These are phyloP conservation scores for Gautieria morchelliformis DNA, from an alignment of 768 basidiomycete genomes.

Conservation along the genomic window DNA sequence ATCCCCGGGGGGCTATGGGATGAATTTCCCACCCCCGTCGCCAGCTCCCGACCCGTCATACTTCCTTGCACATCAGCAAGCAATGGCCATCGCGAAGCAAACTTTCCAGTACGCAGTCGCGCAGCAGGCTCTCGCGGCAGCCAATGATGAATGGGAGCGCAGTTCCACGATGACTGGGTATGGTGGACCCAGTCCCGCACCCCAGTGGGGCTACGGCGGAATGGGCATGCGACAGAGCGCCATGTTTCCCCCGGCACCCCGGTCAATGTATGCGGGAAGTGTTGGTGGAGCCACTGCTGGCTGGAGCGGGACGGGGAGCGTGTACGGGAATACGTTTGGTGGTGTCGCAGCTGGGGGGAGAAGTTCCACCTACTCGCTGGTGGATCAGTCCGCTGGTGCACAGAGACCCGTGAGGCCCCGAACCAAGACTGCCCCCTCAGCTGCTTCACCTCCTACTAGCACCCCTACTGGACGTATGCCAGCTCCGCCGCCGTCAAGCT, in stretches of 20 bases:
- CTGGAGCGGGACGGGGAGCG: slow-evolving; percentile 49
- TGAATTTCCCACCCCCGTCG: slow-evolving; percentile 20
- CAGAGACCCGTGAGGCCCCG: slow-evolving; percentile 19
- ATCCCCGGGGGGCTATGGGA: slow-evolving; percentile 27
- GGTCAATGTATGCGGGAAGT: slow-evolving; percentile 48
- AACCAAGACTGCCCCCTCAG: slow-evolving; percentile 24
- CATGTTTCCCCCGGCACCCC: slow-evolving; percentile 39
- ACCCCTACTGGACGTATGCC: slow-evolving; percentile 2
- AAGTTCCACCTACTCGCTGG: neutral
- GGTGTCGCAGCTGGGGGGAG: slow-evolving; percentile 19
- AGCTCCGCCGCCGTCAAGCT: slow-evolving; percentile 7
- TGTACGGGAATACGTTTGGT: slow-evolving; percentile 61
- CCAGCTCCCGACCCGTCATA: slow-evolving; percentile 46
- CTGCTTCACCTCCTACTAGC: slow-evolving; percentile 12
- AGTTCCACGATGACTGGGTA: slow-evolving; percentile 31
- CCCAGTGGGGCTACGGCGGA: slow-evolving; percentile 18
- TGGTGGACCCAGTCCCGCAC: neutral
- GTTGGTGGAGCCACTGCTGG: slow-evolving; percentile 13
- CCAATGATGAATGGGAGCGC: slow-evolving; percentile 89
- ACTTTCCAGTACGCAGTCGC: slow-evolving; percentile 86
- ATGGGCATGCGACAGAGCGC: slow-evolving; percentile 36
- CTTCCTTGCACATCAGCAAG: slow-evolving; percentile 75
- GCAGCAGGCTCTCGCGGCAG: slow-evolving; percentile 80
- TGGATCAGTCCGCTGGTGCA: neutral
- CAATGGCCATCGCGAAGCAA: slow-evolving; percentile 80